Conservation (phyloP, 225 moss, liverwort and hornwort genomes). For the Physcomitrellopsis africana region DNA sequence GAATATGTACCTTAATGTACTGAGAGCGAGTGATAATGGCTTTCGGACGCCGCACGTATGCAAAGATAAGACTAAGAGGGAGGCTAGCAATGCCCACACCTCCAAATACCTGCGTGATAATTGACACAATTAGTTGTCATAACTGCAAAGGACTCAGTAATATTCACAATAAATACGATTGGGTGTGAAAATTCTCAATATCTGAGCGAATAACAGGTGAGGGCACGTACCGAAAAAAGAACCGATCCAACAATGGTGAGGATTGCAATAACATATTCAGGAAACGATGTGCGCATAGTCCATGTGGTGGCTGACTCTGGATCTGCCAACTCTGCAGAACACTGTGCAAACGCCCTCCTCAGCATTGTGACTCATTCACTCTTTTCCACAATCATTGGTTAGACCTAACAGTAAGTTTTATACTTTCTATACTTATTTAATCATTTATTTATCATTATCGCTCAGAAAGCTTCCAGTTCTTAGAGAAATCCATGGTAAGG, state of each 20-base stretch:
- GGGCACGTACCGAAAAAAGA: slow-evolving; percentile 60
- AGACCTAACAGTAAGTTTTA: neutral
- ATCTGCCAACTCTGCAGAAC: slow-evolving; percentile 62
- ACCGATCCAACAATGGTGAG: slow-evolving; percentile 73
- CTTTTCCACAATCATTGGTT: neutral
- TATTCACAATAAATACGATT: neutral
- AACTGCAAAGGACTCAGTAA: neutral
- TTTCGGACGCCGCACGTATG: slow-evolving; percentile 40
- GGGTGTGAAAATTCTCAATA: neutral
- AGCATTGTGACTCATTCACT: neutral
- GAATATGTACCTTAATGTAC: slow-evolving; percentile 38
- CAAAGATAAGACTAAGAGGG: slow-evolving; percentile 46
- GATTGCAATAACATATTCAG: slow-evolving; percentile 75
- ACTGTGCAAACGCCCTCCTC: slow-evolving; percentile 41
- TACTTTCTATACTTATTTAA: neutral
- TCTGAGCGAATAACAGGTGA: neutral
- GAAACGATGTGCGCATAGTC: slow-evolving; percentile 77
- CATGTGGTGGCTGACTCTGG: slow-evolving; percentile 57
- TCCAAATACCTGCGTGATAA: slow-evolving; percentile 39
- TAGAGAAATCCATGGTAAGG: neutral
- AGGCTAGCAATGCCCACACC: slow-evolving; percentile 43
- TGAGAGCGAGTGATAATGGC: slow-evolving; percentile 45
- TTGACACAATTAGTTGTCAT: slow-evolving; percentile 10
- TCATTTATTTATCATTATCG: no score
- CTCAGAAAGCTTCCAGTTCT: neutral